Base-by-base conservation (phyloP, 176 grass and related monocot genomes). In the Alopecurus myosuroides region DNA sequence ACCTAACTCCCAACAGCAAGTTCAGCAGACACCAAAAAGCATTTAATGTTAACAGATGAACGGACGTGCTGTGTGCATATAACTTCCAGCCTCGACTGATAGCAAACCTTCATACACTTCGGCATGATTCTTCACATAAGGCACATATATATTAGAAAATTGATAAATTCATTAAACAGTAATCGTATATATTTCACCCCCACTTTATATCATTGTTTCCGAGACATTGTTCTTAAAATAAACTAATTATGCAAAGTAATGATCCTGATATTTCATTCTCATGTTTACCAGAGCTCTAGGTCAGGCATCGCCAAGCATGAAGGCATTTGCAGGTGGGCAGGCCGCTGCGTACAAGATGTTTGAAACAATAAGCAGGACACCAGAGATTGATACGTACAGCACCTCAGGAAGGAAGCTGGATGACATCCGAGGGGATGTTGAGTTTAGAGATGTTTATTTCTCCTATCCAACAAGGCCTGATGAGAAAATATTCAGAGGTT, bases 311-410 rank as follows among this genome's bases (percentile, higher is more conserved):
- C 92, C 95, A 37, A 91, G 95, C 84, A 87, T 94, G 68, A 86
- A 89, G 34, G 90, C 95, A 7, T 97, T 97, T 61, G 90, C 90
- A 1, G 86, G 83, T 6, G 95, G 95, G 53, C 95, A 94, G 80
- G 81, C 95, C 5, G 95, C 88, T 17, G 92, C 95, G 46, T 94
- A 94, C 78, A 94, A 94, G 70, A 97, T 97, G 92, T 94, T 97
- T 19, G 86, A 94, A 45, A 94, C 92, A 31, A 97, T 97, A 60
- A 91, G 92, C 46, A 84, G 92, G 80, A 86, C 87, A 52, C 92
- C 95, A 30, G 88, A 94, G 23, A 97, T 97, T 1, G 92, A 97
- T 87, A 60, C 95, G 10, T 94, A 88, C 77, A 88, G 77, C 40
- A 12, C 20, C 14, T 35, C 61, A 69, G 95, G 92, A 80, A 94